Evolutionary conservation across 2,329 filamentous ascomycete species (phyloP).

Genomic region (Epichloe elymi): DNA sequence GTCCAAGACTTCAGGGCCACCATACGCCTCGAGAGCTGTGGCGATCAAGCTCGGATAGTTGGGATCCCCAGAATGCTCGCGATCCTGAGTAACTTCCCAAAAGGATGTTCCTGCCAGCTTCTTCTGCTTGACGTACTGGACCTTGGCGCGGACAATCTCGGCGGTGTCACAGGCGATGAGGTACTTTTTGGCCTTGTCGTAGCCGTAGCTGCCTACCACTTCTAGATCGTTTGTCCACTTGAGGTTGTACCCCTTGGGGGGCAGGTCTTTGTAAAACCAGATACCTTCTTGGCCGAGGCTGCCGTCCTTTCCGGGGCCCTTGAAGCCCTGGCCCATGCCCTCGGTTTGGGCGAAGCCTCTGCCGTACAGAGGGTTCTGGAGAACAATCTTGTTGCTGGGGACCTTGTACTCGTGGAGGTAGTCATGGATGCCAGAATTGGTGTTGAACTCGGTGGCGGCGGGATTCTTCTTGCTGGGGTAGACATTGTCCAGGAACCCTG

Average conservation of each 20-base stretch:
- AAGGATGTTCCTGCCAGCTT: constrained; percentile 66
- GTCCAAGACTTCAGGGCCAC: not conserved
- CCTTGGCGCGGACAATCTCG: constrained; percentile 45
- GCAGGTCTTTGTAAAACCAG: constrained; percentile 63
- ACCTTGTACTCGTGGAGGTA: constrained; percentile 38
- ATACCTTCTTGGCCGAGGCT: constrained; percentile 46
- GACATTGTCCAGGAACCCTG: constrained; percentile 59
- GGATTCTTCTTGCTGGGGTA: constrained; percentile 39
- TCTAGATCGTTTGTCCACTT: too few species aligned
- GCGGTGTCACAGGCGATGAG: constrained; percentile 61
- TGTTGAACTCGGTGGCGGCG: constrained; percentile 53
- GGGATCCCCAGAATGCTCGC: constrained; percentile 15
- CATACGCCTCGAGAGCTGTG: constrained; percentile 13
- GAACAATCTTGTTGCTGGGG: constrained; percentile 48
- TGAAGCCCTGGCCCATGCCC: constrained; percentile 51
- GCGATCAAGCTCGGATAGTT: constrained; percentile 40
- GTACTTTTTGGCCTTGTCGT: constrained; percentile 41
- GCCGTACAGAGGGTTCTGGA: constrained; percentile 70
- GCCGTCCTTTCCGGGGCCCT: constrained; percentile 39
- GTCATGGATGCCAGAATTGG: constrained; percentile 46
- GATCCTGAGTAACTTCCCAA: constrained; percentile 69
- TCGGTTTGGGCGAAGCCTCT: constrained; percentile 51
- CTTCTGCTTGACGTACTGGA: constrained; percentile 43
- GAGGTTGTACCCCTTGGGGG: constrained; percentile 16
- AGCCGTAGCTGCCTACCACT: constrained; percentile 49